Evolutionary conservation across 2,329 filamentous ascomycete genomes (phyloP).

Genomic region (Fragosphaeria purpurea): DNA sequence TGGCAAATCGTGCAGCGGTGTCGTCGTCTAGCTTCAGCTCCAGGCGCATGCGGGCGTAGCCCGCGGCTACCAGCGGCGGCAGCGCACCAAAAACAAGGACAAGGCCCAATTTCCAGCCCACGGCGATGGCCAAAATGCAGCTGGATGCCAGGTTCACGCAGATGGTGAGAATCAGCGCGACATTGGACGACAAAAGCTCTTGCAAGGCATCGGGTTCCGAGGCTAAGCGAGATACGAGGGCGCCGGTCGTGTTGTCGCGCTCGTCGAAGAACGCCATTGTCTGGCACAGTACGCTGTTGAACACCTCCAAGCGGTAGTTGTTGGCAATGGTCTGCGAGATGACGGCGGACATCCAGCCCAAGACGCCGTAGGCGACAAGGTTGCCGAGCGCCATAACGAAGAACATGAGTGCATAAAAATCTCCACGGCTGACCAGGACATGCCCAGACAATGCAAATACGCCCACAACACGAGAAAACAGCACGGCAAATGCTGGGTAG

Average conservation of each 20-base stretch:
- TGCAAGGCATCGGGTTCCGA: slow-evolving; percentile 36
- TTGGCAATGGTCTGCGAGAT: slow-evolving; percentile 23
- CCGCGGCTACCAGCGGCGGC: slow-evolving; percentile 34
- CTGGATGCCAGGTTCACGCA: slow-evolving; percentile 35
- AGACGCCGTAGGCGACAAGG: slow-evolving; percentile 25
- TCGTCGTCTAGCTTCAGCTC: slow-evolving; percentile 36
- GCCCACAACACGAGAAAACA: slow-evolving; percentile 20
- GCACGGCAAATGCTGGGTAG: slow-evolving; percentile 30
- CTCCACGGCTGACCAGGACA: slow-evolving; percentile 19
- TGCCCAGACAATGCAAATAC: slow-evolving; percentile 10
- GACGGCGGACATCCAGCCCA: slow-evolving; percentile 27
- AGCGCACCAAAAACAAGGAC: slow-evolving; percentile 30
- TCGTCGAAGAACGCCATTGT: slow-evolving; percentile 40
- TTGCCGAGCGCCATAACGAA: slow-evolving; percentile 33
- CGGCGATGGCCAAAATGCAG: slow-evolving; percentile 33
- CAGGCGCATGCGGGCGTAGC: slow-evolving; percentile 38
- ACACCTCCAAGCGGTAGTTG: slow-evolving; percentile 28
- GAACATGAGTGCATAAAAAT: slow-evolving; percentile 49
- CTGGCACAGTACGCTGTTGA: slow-evolving; percentile 43
- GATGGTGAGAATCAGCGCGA: slow-evolving; percentile 36
- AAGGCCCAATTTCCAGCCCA: slow-evolving; percentile 41
- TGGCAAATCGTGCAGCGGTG: slow-evolving; percentile 32
- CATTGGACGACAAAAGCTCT: slow-evolving; percentile 39
- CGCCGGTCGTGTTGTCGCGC: slow-evolving; percentile 26
- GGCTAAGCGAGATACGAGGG: slow-evolving; percentile 27